Evolutionary conservation across 139 green algal genomes (phyloP), one percentile per base, ranked within the genome.

Genomic region (Closterium sp.): DNA sequence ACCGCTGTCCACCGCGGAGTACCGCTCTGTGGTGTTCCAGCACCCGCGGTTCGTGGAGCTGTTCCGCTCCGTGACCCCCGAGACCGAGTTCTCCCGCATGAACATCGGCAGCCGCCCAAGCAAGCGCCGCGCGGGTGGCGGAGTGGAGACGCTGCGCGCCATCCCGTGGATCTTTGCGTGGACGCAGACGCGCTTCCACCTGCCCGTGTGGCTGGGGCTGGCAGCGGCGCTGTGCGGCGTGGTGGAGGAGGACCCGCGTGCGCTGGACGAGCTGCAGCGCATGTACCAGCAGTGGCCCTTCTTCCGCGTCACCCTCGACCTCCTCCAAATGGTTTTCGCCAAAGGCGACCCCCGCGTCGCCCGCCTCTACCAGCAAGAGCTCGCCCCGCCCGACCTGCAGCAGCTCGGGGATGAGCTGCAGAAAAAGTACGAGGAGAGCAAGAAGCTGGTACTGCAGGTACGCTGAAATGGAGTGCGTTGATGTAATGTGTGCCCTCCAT

Each of bases 81-180:
- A 98, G 89, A 96, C 94, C 31, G 98, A 99, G 96, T 96, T 99
- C 81, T 97, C 96, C 6, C 97, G 97, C 95, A 97, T 99, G 89
- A 99, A 99, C 96, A 99, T 99, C 90, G 98, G 98, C 35, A 94
- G 92, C 84, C 87, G 92, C 4, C 92, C 92, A 0, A 7, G 84
- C 28, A 85, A 91, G n/a, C 83, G 92, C 10, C 86, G 86, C 34
- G 2, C 92, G 5, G n/a, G 30, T n/a, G 92, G 92, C 9, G 92
- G 89, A 31, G 93, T 96, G 32, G 86, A 84, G 9, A 38, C 95
- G 12, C 95, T 99, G 89, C 96, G 98, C 25, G 97, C 98, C 93
- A 99, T 99, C 93, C 98, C 98, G 85, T 99, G 98, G 98, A 98
- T 99, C 94, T 99, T 99, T 95, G 97, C 98, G 28, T 99, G 98